These are phyloP conservation scores for Recurvomyces mirabilis DNA, from an alignment of 495 filamentous ascomycete species.

Conservation along the genomic window DNA sequence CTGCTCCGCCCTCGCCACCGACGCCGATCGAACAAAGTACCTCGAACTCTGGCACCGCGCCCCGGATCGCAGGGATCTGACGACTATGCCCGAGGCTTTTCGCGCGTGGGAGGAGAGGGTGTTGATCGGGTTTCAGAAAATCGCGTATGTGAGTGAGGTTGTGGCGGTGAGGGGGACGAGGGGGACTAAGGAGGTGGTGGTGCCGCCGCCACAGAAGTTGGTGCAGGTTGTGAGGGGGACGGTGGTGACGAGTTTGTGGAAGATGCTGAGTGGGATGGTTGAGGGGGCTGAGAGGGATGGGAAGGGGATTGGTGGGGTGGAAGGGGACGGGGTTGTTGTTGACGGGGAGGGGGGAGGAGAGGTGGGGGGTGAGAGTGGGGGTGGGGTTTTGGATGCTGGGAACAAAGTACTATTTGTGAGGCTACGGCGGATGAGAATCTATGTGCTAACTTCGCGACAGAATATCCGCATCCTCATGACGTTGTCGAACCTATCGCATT, in stretches of 20 bases:
- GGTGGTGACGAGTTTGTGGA: slow-evolving; percentile 86
- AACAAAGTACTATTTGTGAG: slow-evolving; percentile 46
- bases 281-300: slow-evolving; percentile 78
- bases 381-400: slow-evolving; percentile 42
- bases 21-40: slow-evolving; percentile 73
- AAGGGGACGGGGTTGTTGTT: slow-evolving; percentile 28
- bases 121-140: slow-evolving; percentile 76
- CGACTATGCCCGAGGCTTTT: slow-evolving; percentile 79
- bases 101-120: slow-evolving; percentile 66
- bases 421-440: too few species aligned
- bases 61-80: slow-evolving; percentile 66
- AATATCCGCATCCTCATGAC: slow-evolving; percentile 89
- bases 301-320: slow-evolving; percentile 46
- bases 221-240: slow-evolving; percentile 73
- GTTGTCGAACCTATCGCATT: slow-evolving; percentile 71
- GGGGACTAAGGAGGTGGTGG: slow-evolving; percentile 50
- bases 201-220: slow-evolving; percentile 70
- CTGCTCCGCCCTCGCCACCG: slow-evolving; percentile 75
- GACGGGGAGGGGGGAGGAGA: not conserved
- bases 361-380: not conserved
- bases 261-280: slow-evolving; percentile 83
- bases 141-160: slow-evolving; percentile 82
- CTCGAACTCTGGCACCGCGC: slow-evolving; percentile 86
- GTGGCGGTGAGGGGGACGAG: not conserved
- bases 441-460: slow-evolving; percentile 40